Conservation (phyloP, 1,139 yeast genomes). For the Zygosaccharomyces sapae region DNA sequence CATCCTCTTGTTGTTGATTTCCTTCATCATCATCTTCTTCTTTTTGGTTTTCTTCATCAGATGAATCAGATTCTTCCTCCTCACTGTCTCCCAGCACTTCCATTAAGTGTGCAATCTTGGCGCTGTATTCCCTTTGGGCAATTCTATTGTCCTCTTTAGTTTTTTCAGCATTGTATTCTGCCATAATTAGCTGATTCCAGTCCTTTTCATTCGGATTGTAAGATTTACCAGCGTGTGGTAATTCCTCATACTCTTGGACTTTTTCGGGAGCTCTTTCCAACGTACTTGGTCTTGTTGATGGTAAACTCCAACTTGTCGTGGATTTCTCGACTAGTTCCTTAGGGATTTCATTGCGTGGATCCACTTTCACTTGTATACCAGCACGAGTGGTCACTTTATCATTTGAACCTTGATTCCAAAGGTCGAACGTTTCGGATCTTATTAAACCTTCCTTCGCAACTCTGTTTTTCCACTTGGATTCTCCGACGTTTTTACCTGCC, state of each 20-base stretch:
- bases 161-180: conserved; percentile 64
- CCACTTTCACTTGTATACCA: conserved; percentile 28
- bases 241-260: conserved; percentile 45
- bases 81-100: conserved; percentile 57
- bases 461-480: conserved; percentile 48
- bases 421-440: conserved; percentile 51
- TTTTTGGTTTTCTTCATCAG: conserved; percentile 41
- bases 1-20: conserved; percentile 37
- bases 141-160: conserved; percentile 62
- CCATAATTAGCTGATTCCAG: conserved; percentile 70
- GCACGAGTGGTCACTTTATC: conserved; percentile 27
- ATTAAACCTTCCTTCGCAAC: conserved; percentile 61
- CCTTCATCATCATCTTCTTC: too few species aligned
- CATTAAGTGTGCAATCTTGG: conserved; percentile 61
- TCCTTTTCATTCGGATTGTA: conserved; percentile 85
- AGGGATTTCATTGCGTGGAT: conserved; percentile 29
- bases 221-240: conserved; percentile 84
- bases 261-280: conserved; percentile 50
- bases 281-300: conserved; percentile 56
- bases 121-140: conserved; percentile 56
- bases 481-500: conserved; percentile 70
- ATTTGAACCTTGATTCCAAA: conserved; percentile 49
- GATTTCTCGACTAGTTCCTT: conserved; percentile 43
- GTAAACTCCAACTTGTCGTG: conserved; percentile 50
- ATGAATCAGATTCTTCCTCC: conserved; percentile 40